phyloP scores from a whole-genome alignment of 2,329 filamentous ascomycete species.

The Botrytis porri region DNA sequence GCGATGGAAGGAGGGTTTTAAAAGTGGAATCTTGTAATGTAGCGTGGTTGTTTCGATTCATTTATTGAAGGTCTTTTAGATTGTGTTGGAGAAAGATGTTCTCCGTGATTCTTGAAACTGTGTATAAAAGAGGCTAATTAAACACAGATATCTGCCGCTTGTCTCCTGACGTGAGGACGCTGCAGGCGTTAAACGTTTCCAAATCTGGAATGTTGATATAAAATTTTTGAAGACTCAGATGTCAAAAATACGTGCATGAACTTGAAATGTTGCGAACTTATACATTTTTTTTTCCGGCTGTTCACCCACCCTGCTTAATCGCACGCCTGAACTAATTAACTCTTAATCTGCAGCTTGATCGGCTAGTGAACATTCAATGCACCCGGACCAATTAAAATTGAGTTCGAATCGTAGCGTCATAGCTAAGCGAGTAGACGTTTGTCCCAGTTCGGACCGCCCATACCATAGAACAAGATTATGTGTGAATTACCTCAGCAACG shows the following conservation, averaged over 20 bases:
- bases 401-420: neutral
- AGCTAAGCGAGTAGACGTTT: neutral
- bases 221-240: neutral
- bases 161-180: neutral
- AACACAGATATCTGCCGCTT: neutral
- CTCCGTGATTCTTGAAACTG: neutral
- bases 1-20: neutral
- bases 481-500: neutral
- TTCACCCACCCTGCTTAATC: neutral
- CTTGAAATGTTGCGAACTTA: neutral
- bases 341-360: neutral
- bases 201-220: neutral
- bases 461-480: neutral
- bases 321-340: neutral
- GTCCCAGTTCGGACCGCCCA: neutral
- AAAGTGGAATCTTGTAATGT: neutral
- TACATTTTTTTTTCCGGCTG: neutral
- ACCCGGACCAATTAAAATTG: neutral
- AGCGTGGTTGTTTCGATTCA: neutral
- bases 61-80: neutral
- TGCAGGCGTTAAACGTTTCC: accelerated
- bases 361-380: neutral
- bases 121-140: neutral
- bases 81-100: neutral
- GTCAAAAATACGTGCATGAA: neutral